Conservation (phyloP, 73 alveolate species). For the Stentor coeruleus region DNA sequence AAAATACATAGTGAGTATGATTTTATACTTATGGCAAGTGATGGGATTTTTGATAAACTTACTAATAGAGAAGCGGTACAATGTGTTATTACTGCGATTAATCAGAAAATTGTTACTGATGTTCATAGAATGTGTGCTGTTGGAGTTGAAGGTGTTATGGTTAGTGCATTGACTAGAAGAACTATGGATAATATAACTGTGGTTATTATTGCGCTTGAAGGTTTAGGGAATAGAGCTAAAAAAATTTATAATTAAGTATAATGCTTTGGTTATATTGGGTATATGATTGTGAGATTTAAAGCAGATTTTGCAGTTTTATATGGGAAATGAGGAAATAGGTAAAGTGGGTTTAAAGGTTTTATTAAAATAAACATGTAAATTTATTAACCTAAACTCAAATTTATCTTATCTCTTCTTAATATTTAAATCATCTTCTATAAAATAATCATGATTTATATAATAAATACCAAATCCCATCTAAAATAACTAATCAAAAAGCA, state of each 20-base stretch:
- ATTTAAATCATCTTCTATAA: too few relatives aligned
- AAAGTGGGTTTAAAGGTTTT: too few relatives aligned
- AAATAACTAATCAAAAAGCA: too few relatives aligned
- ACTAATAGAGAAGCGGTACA: conserved; percentile 85
- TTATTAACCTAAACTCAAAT: too few relatives aligned
- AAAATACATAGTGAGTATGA: conserved; percentile 70
- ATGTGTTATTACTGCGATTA: conserved; percentile 57
- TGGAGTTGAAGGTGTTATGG: conserved; percentile 91
- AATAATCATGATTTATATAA: too few relatives aligned
- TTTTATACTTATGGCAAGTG: conserved; percentile 71
- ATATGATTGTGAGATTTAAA: too few relatives aligned
- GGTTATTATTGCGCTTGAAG: conserved; percentile 58
- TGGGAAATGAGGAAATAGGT: too few relatives aligned
- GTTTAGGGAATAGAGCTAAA: background rate
- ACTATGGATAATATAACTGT: conserved; percentile 72
- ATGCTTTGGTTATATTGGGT: too few relatives aligned
- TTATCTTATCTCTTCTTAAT: too few relatives aligned
- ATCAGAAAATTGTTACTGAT: conserved; percentile 46
- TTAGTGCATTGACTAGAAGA: conserved; percentile 75
- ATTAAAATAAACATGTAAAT: too few relatives aligned
- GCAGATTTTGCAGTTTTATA: too few relatives aligned
- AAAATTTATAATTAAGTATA: conserved; percentile 34
- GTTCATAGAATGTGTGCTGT: conserved; percentile 88
- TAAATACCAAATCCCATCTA: too few relatives aligned
- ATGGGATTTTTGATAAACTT: conserved; percentile 96